These are phyloP conservation scores for Mrakiaceae sp. DNA, from an alignment of 1,284 basidiomycete genomes.

Conservation along the genomic window DNA sequence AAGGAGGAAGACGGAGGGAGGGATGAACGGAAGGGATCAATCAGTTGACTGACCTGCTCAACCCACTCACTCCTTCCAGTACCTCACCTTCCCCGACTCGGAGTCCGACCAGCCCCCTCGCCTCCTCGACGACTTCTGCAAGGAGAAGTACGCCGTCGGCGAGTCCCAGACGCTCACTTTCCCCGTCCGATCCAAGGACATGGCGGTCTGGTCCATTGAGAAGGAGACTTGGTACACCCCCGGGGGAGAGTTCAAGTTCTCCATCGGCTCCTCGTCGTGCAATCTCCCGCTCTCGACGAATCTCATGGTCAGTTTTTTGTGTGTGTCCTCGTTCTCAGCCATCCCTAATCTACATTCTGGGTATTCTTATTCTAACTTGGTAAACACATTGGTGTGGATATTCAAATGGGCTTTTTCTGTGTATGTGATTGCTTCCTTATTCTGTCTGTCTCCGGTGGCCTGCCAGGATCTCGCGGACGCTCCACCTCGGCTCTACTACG, in stretches of 20 bases:
- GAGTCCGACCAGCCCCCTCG: slow-evolving; percentile 32
- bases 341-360: too few relatives aligned
- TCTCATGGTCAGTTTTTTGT: background rate
- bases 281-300: slow-evolving; percentile 18
- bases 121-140: slow-evolving; percentile 33
- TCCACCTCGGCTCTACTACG: too few relatives aligned
- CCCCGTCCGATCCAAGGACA: slow-evolving; percentile 33
- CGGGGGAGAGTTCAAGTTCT: slow-evolving; percentile 27
- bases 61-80: slow-evolving; percentile 17
- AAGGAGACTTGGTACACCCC: slow-evolving; percentile 33
- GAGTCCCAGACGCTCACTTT: slow-evolving; percentile 28
- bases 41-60: too few relatives aligned
- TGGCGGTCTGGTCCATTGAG: slow-evolving; percentile 35
- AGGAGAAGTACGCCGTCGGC: slow-evolving; percentile 27
- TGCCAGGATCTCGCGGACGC: too few relatives aligned
- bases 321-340: too few relatives aligned
- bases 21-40: too few relatives aligned
- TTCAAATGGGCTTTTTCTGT: too few relatives aligned
- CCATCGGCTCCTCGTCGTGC: slow-evolving; percentile 30
- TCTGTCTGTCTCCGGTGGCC: too few relatives aligned
- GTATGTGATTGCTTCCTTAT: too few relatives aligned
- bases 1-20: too few relatives aligned
- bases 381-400: too few relatives aligned
- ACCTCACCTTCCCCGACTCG: slow-evolving; percentile 33
- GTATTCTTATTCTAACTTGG: too few relatives aligned